phyloP scores from a whole-genome alignment of 768 basidiomycete genomes.

The Tulasnella calospora region DNA sequence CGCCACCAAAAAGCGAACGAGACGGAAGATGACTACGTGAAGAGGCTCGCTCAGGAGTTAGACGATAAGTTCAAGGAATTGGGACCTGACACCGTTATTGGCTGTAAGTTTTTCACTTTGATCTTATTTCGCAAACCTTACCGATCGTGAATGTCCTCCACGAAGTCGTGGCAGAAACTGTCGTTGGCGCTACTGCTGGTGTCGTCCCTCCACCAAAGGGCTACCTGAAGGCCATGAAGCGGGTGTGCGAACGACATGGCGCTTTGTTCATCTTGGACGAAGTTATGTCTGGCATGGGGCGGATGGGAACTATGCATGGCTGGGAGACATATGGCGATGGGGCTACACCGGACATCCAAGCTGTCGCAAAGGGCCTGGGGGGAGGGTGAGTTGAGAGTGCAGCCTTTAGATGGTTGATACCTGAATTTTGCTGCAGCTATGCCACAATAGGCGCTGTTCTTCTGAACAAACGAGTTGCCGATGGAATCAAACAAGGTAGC shows the following conservation, averaged over 20 bases:
- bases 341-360: conserved; percentile 75
- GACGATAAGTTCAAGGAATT: conserved; percentile 81
- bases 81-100: conserved; percentile 76
- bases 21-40: conserved; percentile 73
- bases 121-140: not conserved
- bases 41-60: conserved; percentile 69
- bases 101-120: conserved; percentile 48
- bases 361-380: conserved; percentile 83
- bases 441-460: conserved; percentile 78
- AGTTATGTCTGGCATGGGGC: conserved; percentile 89
- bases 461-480: conserved; percentile 63
- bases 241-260: conserved; percentile 49
- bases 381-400: conserved; percentile 58
- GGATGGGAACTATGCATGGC: conserved; percentile 81
- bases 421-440: conserved; percentile 46
- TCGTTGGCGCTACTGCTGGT: conserved; percentile 81
- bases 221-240: conserved; percentile 35
- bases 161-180: conserved; percentile 76
- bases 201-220: conserved; percentile 60
- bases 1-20: conserved; percentile 69
- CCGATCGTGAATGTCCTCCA: conserved; percentile 4
- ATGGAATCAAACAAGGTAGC: conserved; percentile 61
- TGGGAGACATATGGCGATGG: conserved; percentile 83
- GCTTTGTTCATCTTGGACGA: conserved; percentile 79
- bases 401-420: not conserved